These are phyloP conservation scores for Camelina hispida DNA, from an alignment of 345 rosid genomes.

Conservation along the genomic window DNA sequence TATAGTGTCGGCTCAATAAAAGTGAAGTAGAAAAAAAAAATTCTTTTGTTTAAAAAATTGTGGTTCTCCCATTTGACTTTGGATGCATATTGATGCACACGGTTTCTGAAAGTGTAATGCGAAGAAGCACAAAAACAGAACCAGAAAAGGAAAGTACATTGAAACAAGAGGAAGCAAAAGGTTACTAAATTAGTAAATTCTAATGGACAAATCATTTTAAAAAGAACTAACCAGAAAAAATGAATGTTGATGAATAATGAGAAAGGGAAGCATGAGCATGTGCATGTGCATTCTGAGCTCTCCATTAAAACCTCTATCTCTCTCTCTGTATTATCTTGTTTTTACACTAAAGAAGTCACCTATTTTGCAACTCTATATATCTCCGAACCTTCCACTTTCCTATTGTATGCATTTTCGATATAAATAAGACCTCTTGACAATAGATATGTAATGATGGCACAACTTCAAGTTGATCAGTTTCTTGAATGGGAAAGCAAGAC, in stretches of 20 bases:
- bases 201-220: slow-evolving; percentile 41
- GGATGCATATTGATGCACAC: slow-evolving; percentile 38
- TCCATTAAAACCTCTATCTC: slow-evolving; percentile 10
- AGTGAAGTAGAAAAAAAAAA: background rate
- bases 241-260: slow-evolving; percentile 31
- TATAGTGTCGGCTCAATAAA: too few species aligned
- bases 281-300: slow-evolving; percentile 42
- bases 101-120: slow-evolving; percentile 35
- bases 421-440: slow-evolving; percentile 15
- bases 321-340: slow-evolving; percentile 28
- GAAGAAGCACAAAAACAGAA: slow-evolving; percentile 9
- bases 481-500: slow-evolving; percentile 35
- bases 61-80: slow-evolving; percentile 33
- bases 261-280: slow-evolving; percentile 15
- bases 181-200: slow-evolving; percentile 33
- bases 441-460: slow-evolving; percentile 37
- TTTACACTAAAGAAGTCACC: slow-evolving; percentile 47
- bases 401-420: slow-evolving; percentile 25
- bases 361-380: slow-evolving; percentile 40
- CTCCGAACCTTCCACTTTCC: slow-evolving; percentile 40
- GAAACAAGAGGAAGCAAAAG: slow-evolving; percentile 37
- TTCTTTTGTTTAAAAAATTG: background rate
- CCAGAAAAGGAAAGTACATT: slow-evolving; percentile 39
- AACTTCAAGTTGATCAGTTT: slow-evolving; percentile 44
- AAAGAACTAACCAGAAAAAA: slow-evolving; percentile 33